phyloP scores from a whole-genome alignment of 306 rosid species.

The Prunus fruticosa region DNA sequence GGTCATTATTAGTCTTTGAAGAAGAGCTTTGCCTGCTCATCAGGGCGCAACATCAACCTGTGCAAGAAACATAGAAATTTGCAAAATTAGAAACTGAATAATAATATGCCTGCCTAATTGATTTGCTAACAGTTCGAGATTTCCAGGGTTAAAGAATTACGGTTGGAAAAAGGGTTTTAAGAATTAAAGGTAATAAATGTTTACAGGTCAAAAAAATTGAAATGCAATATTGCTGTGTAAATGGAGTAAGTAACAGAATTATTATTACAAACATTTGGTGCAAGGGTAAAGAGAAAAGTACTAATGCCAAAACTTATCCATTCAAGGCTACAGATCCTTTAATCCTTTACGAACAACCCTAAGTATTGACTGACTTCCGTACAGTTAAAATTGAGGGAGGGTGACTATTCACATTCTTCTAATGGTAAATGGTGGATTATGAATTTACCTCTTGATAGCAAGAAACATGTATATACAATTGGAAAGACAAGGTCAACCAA shows the following conservation, averaged over 20 bases:
- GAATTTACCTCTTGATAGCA: slow-evolving; percentile 50
- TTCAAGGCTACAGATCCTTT: not conserved
- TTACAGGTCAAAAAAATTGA: not conserved
- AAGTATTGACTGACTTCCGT: not conserved
- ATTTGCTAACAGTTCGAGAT: not conserved
- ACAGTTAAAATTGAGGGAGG: slow-evolving; percentile 8
- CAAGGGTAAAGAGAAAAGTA: slow-evolving; percentile 3
- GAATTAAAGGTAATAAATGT: not conserved
- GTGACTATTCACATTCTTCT: slow-evolving; percentile 33
- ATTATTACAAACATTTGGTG: not conserved
- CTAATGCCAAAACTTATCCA: not conserved
- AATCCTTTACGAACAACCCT: slow-evolving; percentile 9
- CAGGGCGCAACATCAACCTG: slow-evolving; percentile 46
- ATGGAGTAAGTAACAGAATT: not conserved
- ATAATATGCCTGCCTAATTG: slow-evolving; percentile 11
- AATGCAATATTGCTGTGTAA: not conserved
- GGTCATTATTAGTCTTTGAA: slow-evolving; percentile 33
- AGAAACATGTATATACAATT: slow-evolving; percentile 36
- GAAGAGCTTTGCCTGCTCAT: slow-evolving; percentile 40
- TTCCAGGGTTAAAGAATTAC: no score
- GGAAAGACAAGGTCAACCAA: slow-evolving; percentile 31
- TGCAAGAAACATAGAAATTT: slow-evolving; percentile 42
- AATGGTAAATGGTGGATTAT: slow-evolving; percentile 17
- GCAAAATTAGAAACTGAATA: slow-evolving; percentile 24
- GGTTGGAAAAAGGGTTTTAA: not conserved